A percentile compares a stretch with the other conserved stretches of the same genome.
Evolutionary conservation across 1,284 basidiomycete genomes (phyloP).

Genomic region (Mycena sp.): DNA sequence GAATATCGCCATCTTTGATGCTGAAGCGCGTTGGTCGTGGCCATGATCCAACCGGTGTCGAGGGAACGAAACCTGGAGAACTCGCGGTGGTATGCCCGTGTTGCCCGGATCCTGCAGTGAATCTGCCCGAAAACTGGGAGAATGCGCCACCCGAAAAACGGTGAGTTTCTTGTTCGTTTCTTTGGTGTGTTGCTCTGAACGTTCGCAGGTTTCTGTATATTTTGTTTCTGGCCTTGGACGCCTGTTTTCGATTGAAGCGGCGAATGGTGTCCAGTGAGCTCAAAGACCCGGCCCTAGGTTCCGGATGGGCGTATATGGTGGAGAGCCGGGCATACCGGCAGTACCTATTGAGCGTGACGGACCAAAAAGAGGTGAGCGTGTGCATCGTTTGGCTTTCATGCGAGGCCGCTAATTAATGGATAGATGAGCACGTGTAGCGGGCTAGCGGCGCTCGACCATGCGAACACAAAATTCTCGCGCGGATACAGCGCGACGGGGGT

Average conservation of each 20-base stretch:
- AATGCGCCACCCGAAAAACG: neutral
- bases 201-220: slow-evolving; percentile 23
- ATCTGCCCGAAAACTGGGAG: slow-evolving; percentile 33
- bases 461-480: no score
- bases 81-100: slow-evolving; percentile 26
- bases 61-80: slow-evolving; percentile 26
- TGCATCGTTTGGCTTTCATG: neutral
- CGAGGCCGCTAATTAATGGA: neutral
- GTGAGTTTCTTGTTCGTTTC: neutral
- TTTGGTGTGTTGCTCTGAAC: neutral
- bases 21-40: slow-evolving; percentile 28
- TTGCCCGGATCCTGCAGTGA: slow-evolving; percentile 30
- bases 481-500: no score
- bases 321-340: slow-evolving; percentile 6
- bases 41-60: neutral
- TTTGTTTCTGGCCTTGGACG: slow-evolving; percentile 30
- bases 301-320: slow-evolving; percentile 23
- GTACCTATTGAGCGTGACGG: neutral
- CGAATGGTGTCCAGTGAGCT: slow-evolving; percentile 12
- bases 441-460: no score
- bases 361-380: slow-evolving; percentile 23
- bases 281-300: slow-evolving; percentile 16
- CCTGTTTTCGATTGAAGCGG: slow-evolving; percentile 32
- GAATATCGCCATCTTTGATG: slow-evolving; percentile 20
- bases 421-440: slow-evolving; percentile 25